Base-by-base conservation (phyloP, 441 rosid genomes). In the Corymbia calophylla region DNA sequence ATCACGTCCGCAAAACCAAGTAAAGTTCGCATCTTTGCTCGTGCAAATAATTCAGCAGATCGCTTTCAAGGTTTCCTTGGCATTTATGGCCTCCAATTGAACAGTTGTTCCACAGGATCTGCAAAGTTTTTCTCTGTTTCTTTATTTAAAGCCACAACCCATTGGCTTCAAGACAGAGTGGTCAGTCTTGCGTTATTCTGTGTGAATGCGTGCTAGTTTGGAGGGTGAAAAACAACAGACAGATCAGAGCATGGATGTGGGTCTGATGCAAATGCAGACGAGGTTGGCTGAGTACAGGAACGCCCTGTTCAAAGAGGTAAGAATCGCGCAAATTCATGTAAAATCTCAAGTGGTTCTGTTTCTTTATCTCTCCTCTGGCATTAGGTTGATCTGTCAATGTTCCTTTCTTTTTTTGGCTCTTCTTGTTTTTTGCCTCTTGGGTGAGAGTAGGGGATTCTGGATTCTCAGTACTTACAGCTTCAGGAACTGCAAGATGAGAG, bases 401-500 rank as follows among this genome's bases (percentile, higher is more conserved):
- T 54, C 47, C 29, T 44, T 89, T 86, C 29, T 35, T 4, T 21
- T 32, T 39, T 23, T 77, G 39, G 66, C 58, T 29, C 51, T 44
- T 39, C 51, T 29, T 6, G 27, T 35, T 4, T 56, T 51, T 48
- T 62, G 53, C 49, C 84, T 44, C 4, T 44, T 44, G 51, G 84
- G 54, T 29, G 89, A 29, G 39, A 27, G 47, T 73, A 97, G 98
- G 96, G 96, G 44, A 92, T 93, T 90, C 88, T 97, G 90, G 99
- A 96, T 92, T 94, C 94, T 70, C 98, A 96, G 93, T 97, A 96
- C 89, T 47, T 91, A 51, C 95, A 95, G 95, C 92, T 97, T 89
- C 96, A 93, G 91, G 95, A 96, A 91, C 93, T 96, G 93, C 97
- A 96, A 93, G 98, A 97, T 91, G 98, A 95, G 87, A 94, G 91